Evolutionary conservation across 805 yeast species (phyloP).

Genomic region (Blastobotrys chiropterorum): DNA sequence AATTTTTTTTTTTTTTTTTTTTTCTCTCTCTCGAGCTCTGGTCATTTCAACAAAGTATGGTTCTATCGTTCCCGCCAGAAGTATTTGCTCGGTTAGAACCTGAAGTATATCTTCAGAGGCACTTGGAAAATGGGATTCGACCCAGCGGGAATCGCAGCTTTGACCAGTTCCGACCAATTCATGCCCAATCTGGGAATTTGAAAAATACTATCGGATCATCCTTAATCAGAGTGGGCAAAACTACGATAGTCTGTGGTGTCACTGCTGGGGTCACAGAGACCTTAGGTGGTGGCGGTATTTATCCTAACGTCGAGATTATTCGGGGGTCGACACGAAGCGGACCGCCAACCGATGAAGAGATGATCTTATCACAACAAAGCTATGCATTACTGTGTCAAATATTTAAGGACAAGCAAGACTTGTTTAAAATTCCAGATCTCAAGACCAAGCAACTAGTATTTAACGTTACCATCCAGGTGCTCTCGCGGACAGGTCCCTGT

Average conservation of each 20-base stretch:
- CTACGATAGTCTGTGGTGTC: constrained; percentile 54
- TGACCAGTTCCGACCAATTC: constrained; percentile 62
- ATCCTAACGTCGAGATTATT: constrained; percentile 22
- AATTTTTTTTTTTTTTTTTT: background rate
- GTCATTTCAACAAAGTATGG: constrained; percentile 22
- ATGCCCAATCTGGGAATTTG: constrained; percentile 27
- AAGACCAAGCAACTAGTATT: constrained; percentile 43
- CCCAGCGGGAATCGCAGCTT: constrained; percentile 62
- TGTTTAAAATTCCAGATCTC: constrained; percentile 34
- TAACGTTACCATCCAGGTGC: constrained; percentile 67
- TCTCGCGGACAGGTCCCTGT: constrained; percentile 76
- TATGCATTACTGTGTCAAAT: no score
- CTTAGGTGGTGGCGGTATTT: constrained; percentile 15
- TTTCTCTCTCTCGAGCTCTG: background rate
- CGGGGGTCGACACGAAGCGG: constrained; percentile 19
- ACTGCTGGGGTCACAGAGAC: constrained; percentile 18
- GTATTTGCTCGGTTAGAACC: constrained; percentile 83
- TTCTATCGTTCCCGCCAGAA: constrained; percentile 69
- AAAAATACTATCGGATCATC: constrained; percentile 55
- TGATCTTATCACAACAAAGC: constrained; percentile 41
- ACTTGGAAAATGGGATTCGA: constrained; percentile 65
- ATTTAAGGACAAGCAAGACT: constrained; percentile 51
- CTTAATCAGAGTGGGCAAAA: constrained; percentile 62
- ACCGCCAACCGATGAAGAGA: constrained; percentile 25
- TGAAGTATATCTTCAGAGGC: constrained; percentile 73